Base-by-base conservation (phyloP, 805 yeast species). In the Cyberlindnera petersonii region DNA sequence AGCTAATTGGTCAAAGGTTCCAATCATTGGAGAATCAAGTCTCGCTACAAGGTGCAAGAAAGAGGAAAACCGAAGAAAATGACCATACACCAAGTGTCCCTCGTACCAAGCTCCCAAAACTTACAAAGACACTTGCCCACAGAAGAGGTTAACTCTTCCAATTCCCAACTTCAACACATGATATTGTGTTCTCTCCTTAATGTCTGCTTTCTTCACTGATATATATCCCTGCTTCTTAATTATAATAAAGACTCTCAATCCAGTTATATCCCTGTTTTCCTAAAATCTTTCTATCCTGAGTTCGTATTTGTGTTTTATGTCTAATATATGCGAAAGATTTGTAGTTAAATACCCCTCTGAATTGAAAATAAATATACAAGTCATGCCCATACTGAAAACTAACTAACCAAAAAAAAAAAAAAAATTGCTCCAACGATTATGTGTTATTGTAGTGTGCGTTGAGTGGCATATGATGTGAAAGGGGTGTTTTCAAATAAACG, bases 1-100 rank as follows among this genome's bases (percentile, higher is more conserved):
- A 53, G 16, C 36, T 55, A 35, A 54, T 53, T 27, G 56, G 57
- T 3, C 52, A 53, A 32, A 33, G 58, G 10, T 52, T 55, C 35
- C 44, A 45, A 26, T 20, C 29, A 11, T 38, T 44, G n/a, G 55
- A 47, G 24, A 42, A 40, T 19, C 15, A 19, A 13, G 5, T 18
- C 8, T 31, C 43, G 16, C 11, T 28, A 7, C 4, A 2, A 4
- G 35, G 26, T 10, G 17, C 22, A 6, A 33, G 32, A 13, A 46
- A 48, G 42, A 39, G 52, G 17, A 43, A 31, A 29, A 31, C 37
- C 10, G 39, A 40, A 27, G 50, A 44, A 4, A 38, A 42, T 5
- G 38, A 34, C 17, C 19, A 29, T 6, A 4, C 15, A 15, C 15
- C 33, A 13, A 13, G 18, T 7, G 26, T 20, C 9, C 20, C 31